These are phyloP conservation scores for Cladosporium sp. DNA, from an alignment of 2,329 filamentous ascomycete genomes.

Conservation along the genomic window DNA sequence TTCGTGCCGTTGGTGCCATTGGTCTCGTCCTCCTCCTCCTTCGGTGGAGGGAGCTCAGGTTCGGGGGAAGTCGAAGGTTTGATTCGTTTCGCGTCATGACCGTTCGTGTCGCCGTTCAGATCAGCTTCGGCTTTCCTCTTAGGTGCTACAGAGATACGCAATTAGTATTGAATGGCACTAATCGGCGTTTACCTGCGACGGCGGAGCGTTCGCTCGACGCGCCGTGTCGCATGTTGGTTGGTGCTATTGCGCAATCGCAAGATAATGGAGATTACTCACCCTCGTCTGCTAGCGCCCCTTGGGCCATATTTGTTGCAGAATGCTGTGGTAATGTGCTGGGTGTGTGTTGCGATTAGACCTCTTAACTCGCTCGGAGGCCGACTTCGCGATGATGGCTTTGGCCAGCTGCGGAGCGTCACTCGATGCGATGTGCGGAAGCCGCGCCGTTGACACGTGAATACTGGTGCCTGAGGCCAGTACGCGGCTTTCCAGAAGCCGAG, in stretches of 20 bases:
- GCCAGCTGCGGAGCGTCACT: background rate
- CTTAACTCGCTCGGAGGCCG: too few relatives aligned
- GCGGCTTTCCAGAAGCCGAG: constrained; percentile 2
- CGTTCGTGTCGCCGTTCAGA: constrained; percentile 42
- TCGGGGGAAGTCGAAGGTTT: constrained; percentile 43
- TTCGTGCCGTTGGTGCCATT: constrained; percentile 4
- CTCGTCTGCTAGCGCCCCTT: constrained; percentile 4
- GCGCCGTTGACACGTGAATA: constrained; percentile 1
- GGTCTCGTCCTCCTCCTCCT: constrained; percentile 11
- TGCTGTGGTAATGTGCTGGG: background rate
- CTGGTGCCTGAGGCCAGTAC: background rate
- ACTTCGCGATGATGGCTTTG: too few relatives aligned
- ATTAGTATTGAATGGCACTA: too few relatives aligned
- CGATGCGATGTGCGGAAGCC: background rate
- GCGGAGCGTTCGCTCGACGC: too few relatives aligned
- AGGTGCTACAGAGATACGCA: constrained; percentile 23
- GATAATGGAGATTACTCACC: background rate
- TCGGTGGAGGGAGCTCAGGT: constrained; percentile 27
- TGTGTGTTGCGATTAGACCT: too few relatives aligned
- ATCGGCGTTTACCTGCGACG: too few relatives aligned
- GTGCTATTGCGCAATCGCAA: background rate
- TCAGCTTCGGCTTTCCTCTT: constrained; percentile 74
- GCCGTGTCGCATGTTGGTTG: too few relatives aligned
- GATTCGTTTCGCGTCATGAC: constrained; percentile 56
- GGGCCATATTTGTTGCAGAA: background rate